These are phyloP conservation scores for Centella asiatica DNA, from an alignment of 129 eudicot species.

Conservation along the genomic window DNA sequence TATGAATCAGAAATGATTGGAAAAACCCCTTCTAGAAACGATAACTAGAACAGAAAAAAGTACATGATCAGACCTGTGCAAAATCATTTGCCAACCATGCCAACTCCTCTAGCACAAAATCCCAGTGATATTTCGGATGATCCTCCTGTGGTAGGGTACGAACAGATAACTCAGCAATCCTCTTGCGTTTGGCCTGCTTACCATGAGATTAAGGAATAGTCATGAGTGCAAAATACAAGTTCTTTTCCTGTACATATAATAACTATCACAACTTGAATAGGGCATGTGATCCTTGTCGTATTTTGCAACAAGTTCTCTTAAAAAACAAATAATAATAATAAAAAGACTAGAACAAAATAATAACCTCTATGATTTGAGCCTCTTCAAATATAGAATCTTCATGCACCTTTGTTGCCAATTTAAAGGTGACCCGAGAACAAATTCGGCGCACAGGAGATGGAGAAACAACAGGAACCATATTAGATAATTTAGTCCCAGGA, in stretches of 20 bases:
- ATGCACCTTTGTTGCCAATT: constrained; percentile 45
- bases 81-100: constrained; percentile 98
- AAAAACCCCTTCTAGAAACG: not conserved
- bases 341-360: no score
- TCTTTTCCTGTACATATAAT: not conserved
- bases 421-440: constrained; percentile 27
- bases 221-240: not conserved
- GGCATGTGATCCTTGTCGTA: no score
- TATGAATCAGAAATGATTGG: not conserved
- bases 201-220: not conserved
- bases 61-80: constrained; percentile 66
- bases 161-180: constrained; percentile 71
- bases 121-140: constrained; percentile 76
- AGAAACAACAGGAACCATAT: constrained; percentile 27
- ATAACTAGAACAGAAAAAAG: constrained; percentile 1
- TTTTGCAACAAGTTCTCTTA: no score
- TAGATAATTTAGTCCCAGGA: constrained; percentile 21
- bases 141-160: constrained; percentile 26
- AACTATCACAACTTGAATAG: not conserved
- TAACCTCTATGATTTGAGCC: constrained; percentile 83
- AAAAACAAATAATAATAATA: no score
- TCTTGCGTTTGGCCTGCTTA: constrained; percentile 77
- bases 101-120: constrained; percentile 93
- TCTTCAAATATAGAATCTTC: constrained; percentile 83
- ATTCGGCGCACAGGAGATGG: constrained; percentile 29